Conservation (phyloP, 495 filamentous ascomycete genomes). For the Amniculicola lignicola region DNA sequence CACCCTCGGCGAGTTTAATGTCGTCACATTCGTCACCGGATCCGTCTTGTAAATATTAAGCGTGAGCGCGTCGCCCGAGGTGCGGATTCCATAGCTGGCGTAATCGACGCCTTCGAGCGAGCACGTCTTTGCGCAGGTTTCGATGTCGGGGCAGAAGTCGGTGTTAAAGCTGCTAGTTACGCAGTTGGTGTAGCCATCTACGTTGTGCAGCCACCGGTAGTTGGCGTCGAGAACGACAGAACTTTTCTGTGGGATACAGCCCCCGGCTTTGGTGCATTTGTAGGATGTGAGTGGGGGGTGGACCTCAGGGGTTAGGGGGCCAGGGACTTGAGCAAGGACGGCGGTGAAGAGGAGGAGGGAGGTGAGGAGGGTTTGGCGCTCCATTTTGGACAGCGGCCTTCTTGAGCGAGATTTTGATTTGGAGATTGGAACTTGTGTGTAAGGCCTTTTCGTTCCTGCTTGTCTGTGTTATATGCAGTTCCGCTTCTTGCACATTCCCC, state of each 20-base stretch:
- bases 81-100: constrained; percentile 24
- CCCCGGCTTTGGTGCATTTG: constrained; percentile 48
- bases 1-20: constrained; percentile 48
- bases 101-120: constrained; percentile 45
- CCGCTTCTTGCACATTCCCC: no score
- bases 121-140: constrained; percentile 41
- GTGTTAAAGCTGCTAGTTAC: constrained; percentile 33
- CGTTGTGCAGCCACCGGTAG: constrained; percentile 41
- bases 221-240: constrained; percentile 53
- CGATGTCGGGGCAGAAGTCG: constrained; percentile 38
- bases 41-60: constrained; percentile 28
- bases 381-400: no score
- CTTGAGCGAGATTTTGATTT: no score
- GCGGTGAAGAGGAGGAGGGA: constrained; percentile 15
- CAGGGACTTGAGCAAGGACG: constrained; percentile 5
- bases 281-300: constrained; percentile 53
- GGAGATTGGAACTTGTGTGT: no score
- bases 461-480: no score
- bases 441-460: no score
- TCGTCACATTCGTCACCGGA: constrained; percentile 32
- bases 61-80: constrained; percentile 32
- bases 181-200: constrained; percentile 43
- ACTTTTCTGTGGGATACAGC: constrained; percentile 46
- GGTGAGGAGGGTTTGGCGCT: no score
- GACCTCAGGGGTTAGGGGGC: constrained; percentile 34